Evolutionary conservation across 2,329 filamentous ascomycete species (phyloP), one percentile per base, ranked within the genome.

Genomic region (Colletotrichum somersetense): DNA sequence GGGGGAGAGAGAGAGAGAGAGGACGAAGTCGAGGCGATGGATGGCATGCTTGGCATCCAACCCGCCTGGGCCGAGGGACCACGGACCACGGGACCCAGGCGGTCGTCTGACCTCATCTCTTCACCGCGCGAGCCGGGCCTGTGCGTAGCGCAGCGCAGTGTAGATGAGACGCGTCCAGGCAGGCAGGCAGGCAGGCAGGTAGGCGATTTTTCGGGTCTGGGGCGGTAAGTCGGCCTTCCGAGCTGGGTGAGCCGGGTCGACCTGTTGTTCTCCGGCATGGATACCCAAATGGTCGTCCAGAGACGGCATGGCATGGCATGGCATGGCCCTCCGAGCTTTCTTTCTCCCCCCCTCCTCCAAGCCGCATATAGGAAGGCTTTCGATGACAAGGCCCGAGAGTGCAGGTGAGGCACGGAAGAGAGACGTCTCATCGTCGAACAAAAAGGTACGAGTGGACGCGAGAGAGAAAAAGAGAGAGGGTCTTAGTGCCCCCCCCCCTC

Each of bases 81-180:
- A 55, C 50, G 40, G 46, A 46, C 38, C 38, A 58, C 66, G 53
- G 58, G 59, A 59, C 69, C 59, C 69, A 59, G 53, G 30, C 42
- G 40, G 59, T 72, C 69, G 59, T 72, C 69, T 69, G 69, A 69
- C 66, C 69, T 69, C 44, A 20, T 69, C 38, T 44, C 16, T 52
- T 12, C 10, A 30, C 38, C 46, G 38, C 68, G 68, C 53, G 58
- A 67, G 14, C 44, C 30, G 38, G 58, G 65, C 58, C 58, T 68
- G 52, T 52, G 66, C 65, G 65, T 0, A 30, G 30, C 26, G 26
- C 26, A 26, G 26, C 30, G 30, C 30, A 30, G 30, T 30, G 30
- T 30, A 66, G 40, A 63, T n/a, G 38, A 48, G 20, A 48, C 57
- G 33, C 42, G 33, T 42, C 46, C 40, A 23, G 55, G 30, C 30